Base-by-base conservation (phyloP, 306 rosid species). In the Luffa aegyptiaca region DNA sequence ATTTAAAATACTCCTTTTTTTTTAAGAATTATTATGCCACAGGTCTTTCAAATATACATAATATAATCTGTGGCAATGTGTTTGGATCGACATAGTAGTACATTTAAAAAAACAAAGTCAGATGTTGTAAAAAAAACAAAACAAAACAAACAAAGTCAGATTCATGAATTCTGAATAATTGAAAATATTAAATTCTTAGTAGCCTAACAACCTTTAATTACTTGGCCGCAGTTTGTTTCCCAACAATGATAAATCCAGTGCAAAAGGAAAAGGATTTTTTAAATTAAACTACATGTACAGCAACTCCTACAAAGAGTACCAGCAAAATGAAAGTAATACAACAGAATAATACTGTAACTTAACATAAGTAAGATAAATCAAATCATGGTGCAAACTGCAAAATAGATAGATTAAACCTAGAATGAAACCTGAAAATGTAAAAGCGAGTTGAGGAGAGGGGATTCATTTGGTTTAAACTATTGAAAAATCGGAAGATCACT, bases 401-500 rank as follows among this genome's bases (percentile, higher is more conserved):
- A 76, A 41, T 35, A 17, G 51, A 39, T 1, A 2, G 39, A 45
- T 11, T 45, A 11, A 45, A 44, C 39, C 37, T 20, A 26, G 11
- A 71, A 20, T 41, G 55, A 39, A 44, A 70, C 36, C 21, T n/a
- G 18, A 20, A 44, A 21, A 5, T 44, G 76, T 44, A 70, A 13
- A 12, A n/a, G 4, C 20, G 37, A 52, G 42, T 72, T 72, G 57
- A 13, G 21, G 26, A 7, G 13, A 0, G 2, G 59, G 82, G 31
- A 31, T 64, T 77, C 70, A 2, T 74, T 82, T 80, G 10, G 77
- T 39, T 59, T 62, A 81, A 74, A 33, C 87, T 89, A 88, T 57
- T 84, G 88, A 84, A 68, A 94, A 83, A 94, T 77, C 44, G 98
- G 98, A 81, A 94, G 97, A 78, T 92, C 98, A 66, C 1, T 85